Percentiles rank a stretch among this genome's conserved stretches.
phyloP scores from a whole-genome alignment of 2,329 filamentous ascomycete species.

The Endothia cerciana region DNA sequence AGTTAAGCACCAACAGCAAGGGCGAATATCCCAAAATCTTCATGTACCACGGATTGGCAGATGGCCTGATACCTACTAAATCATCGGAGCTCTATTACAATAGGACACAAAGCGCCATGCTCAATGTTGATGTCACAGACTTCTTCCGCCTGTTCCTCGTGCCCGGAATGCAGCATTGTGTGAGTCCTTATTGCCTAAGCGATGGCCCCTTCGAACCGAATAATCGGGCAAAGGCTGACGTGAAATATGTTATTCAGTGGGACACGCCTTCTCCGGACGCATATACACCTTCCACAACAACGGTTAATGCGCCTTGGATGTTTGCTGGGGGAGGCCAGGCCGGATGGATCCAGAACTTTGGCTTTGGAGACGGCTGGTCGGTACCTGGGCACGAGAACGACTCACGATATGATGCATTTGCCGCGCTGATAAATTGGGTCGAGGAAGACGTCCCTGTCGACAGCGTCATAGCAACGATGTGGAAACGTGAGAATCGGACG shows the following conservation, averaged over 20 bases:
- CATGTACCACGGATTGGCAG: constrained; percentile 50
- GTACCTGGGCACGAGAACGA: constrained; percentile 35
- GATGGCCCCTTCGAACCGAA: neutral
- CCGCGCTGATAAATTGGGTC: constrained; percentile 31
- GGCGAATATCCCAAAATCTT: constrained; percentile 47
- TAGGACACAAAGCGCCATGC: constrained; percentile 34
- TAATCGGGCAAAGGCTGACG: neutral
- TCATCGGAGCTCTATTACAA: constrained; percentile 42
- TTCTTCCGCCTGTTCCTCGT: constrained; percentile 54
- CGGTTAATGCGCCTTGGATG: constrained; percentile 39
- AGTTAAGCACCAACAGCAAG: constrained; percentile 45
- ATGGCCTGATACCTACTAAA: constrained; percentile 46
- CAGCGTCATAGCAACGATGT: constrained; percentile 29
- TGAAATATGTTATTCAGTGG: constrained; percentile 12
- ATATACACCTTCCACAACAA: constrained; percentile 29
- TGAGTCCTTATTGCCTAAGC: constrained; percentile 21
- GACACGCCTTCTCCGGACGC: constrained; percentile 16
- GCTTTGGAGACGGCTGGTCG: constrained; percentile 31
- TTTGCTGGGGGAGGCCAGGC: constrained; percentile 38
- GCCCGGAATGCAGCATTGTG: constrained; percentile 53
- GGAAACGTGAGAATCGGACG: constrained; percentile 21
- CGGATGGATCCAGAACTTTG: constrained; percentile 22
- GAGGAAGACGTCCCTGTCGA: constrained; percentile 30
- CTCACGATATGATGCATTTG: constrained; percentile 38
- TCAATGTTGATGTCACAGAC: constrained; percentile 35